These are phyloP conservation scores for Pichia exigua DNA, from an alignment of 805 yeast species.

Conservation along the genomic window DNA sequence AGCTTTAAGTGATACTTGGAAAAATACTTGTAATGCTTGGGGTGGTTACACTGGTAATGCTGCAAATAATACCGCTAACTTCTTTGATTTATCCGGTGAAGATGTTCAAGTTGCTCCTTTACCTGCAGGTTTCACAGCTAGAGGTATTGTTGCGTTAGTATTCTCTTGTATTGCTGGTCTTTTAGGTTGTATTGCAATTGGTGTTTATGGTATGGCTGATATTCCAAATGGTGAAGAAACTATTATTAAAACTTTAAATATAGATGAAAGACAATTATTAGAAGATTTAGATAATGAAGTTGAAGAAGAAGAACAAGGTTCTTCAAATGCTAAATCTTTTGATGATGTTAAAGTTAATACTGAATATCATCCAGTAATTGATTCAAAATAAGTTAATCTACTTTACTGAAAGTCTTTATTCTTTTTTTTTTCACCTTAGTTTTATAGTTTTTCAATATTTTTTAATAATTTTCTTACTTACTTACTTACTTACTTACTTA, in stretches of 20 bases:
- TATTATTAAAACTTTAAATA: constrained; percentile 48
- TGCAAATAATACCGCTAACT: constrained; percentile 66
- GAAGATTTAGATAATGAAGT: constrained; percentile 1
- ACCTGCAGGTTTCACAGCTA: constrained; percentile 89
- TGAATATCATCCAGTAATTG: neutral
- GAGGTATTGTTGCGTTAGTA: constrained; percentile 89
- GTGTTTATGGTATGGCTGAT: constrained; percentile 82
- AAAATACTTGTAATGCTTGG: constrained; percentile 47
- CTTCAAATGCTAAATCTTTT: constrained; percentile 11
- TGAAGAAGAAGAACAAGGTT: constrained; percentile 2
- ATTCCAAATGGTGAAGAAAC: constrained; percentile 58
- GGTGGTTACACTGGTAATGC: constrained; percentile 71
- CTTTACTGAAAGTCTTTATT: neutral
- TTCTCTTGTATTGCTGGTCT: constrained; percentile 85
- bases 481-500: too few species aligned
- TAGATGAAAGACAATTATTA: constrained; percentile 36
- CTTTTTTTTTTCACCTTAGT: neutral
- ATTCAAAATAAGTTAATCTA: neutral
- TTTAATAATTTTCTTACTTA: too few species aligned
- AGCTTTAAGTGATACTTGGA: constrained; percentile 50
- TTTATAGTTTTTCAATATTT: too few species aligned
- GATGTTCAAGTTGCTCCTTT: constrained; percentile 57
- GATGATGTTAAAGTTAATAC: constrained; percentile 8
- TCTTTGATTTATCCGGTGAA: constrained; percentile 65
- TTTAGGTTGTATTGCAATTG: constrained; percentile 70